Evolutionary conservation across 805 yeast species (phyloP), one percentile per base, ranked within the genome.

Genomic region (Monosporozyma yasuniensis): DNA sequence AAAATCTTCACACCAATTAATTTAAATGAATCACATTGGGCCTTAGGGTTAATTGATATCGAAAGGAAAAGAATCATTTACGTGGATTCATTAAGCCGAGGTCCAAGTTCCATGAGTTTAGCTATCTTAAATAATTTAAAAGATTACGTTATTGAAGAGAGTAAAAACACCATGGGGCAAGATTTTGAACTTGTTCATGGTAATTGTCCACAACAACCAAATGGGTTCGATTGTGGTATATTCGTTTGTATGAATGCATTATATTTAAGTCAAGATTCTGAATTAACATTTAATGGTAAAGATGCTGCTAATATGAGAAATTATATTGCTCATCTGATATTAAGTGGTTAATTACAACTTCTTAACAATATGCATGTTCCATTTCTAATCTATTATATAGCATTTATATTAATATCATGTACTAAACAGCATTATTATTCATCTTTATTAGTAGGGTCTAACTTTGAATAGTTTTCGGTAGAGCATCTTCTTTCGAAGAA

Each of bases 191-290:
- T 65, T 18, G 50, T 53, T 14, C 72, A 67, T 37, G 53, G 64
- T 2, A 62, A 67, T n/a, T 74, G 90, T 42, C 98, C 99, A 1
- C 87, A 83, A 56, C 99, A 93, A 63, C 71, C 74, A 25, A 93
- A 93, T 61, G 97, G 97, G 0, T 87, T 64, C 56, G 99, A 93
- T 66, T 93, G 99, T 71, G 99, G 99, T 7, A 95, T 91, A 2
- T 93, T 90, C 61, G 78, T 95, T 2, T 84, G 97, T 65, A 79
- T 89, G 49, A 83, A 81, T 44, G 87, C 86, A 1, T 76, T 80
- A 45, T 81, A 75, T 44, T 58, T 87, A 41, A 68, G 90, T 0
- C 68, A 78, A 34, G 76, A 72, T 4, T 63, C 65, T 23, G 73
- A 73, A 0, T 66, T 87, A 38, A 60, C 66, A 3, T 91, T 80